Conservation (phyloP, 164 flowering plant species). For the Berberis vulgaris region DNA sequence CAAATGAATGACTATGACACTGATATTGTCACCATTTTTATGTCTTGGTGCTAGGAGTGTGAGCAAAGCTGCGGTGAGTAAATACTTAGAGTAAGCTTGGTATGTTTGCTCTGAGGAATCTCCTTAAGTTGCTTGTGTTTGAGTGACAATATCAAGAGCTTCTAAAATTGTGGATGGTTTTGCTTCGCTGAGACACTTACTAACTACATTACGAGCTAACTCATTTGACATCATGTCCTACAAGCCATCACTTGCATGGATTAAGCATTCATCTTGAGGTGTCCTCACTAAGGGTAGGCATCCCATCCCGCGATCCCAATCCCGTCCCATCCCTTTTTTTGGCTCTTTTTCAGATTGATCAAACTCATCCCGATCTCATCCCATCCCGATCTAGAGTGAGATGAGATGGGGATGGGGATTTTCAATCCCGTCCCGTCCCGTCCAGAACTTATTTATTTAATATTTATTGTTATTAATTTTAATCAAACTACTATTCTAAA, state of each 20-base stretch:
- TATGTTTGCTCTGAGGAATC: slow-evolving; percentile 5
- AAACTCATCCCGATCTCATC: no score
- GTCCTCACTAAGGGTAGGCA: slow-evolving; percentile 8
- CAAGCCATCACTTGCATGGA: slow-evolving; percentile 61
- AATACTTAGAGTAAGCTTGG: slow-evolving; percentile 19
- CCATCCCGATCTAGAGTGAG: no score
- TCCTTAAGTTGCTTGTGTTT: slow-evolving; percentile 4
- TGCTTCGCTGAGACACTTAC: slow-evolving; percentile 28
- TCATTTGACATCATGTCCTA: slow-evolving; percentile 55
- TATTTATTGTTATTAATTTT: no score
- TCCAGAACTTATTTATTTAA: no score
- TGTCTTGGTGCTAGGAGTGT: slow-evolving; percentile 52
- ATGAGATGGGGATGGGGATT: no score
- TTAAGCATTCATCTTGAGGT: slow-evolving; percentile 43
- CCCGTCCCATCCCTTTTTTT: no score
- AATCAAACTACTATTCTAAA: no score
- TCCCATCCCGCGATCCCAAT: no score
- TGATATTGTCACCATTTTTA: slow-evolving; percentile 44
- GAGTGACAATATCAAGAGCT: background rate
- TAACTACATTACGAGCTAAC: slow-evolving; percentile 34
- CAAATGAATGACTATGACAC: slow-evolving; percentile 46
- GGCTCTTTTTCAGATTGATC: no score
- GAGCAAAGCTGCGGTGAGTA: slow-evolving; percentile 44
- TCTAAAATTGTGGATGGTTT: background rate
- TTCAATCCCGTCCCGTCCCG: no score